Percentiles rank a stretch among this genome's conserved stretches.
Conservation (phyloP, 495 filamentous ascomycete species). For the Filosporella fistucella region DNA sequence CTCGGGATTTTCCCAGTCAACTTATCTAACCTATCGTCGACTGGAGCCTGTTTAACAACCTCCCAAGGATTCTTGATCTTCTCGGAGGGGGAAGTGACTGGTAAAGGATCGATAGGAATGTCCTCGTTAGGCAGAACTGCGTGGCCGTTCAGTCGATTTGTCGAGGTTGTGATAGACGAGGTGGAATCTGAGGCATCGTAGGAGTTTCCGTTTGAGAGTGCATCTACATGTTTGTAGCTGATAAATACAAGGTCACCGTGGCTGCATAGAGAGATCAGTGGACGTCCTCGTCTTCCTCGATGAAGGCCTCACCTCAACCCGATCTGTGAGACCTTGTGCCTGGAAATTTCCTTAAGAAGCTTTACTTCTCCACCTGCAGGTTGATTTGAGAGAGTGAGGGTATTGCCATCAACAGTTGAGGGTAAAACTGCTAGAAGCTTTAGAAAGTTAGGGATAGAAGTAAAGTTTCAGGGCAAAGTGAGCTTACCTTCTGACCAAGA, state of each 20-base stretch:
- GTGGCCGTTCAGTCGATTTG: conserved; percentile 71
- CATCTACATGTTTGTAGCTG: conserved; percentile 55
- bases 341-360: conserved; percentile 58
- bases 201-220: conserved; percentile 44
- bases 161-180: conserved; percentile 32
- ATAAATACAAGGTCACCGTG: conserved; percentile 90
- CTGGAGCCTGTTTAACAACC: conserved; percentile 73
- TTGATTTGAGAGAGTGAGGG: conserved; percentile 75
- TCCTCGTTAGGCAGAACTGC: conserved; percentile 67
- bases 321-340: conserved; percentile 62
- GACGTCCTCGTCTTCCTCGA: no score
- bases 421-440: conserved; percentile 22
- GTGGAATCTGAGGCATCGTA: conserved; percentile 16
- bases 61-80: conserved; percentile 92
- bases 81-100: conserved; percentile 51
- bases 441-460: conserved; percentile 8
- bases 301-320: conserved; percentile 54
- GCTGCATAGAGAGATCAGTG: no score
- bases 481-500: conserved; percentile 43
- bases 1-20: conserved; percentile 90
- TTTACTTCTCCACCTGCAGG: conserved; percentile 72
- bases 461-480: background rate
- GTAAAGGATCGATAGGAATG: conserved; percentile 53
- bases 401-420: conserved; percentile 61
- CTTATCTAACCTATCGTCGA: conserved; percentile 84